Evolutionary conservation across 2,329 filamentous ascomycete genomes (phyloP).

Genomic region (Colletotrichum nymphaeae): DNA sequence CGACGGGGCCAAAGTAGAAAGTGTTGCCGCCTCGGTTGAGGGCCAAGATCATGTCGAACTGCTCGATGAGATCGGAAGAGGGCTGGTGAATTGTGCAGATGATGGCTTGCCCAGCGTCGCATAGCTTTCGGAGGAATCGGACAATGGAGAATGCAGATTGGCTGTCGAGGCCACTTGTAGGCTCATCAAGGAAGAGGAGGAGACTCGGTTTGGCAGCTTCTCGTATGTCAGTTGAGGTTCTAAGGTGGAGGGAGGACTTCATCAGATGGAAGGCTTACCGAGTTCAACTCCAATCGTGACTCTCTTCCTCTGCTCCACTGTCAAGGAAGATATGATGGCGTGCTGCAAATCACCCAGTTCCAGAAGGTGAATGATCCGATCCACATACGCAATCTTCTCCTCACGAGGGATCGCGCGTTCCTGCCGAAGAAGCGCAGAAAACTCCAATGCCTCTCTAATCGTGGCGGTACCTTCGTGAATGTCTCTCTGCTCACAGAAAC

Average conservation of each 20-base stretch:
- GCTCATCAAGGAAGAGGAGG: conserved; percentile 76
- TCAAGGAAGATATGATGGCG: conserved; percentile 66
- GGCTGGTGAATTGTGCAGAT: conserved; percentile 75
- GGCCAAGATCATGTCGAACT: conserved; percentile 80
- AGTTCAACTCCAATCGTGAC: conserved; percentile 78
- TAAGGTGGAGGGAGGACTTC: too few species aligned
- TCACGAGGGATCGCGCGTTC: conserved; percentile 61
- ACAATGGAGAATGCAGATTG: conserved; percentile 53
- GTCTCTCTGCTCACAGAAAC: conserved; percentile 78
- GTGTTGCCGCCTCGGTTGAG: conserved; percentile 76
- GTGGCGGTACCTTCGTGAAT: conserved; percentile 74
- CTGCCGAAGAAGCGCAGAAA: conserved; percentile 74
- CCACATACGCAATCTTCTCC: conserved; percentile 75
- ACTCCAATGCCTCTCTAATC: conserved; percentile 74
- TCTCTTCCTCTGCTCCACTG: conserved; percentile 68
- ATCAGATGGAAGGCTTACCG: conserved; percentile 40
- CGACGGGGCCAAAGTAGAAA: conserved; percentile 80
- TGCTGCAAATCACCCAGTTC: conserved; percentile 74
- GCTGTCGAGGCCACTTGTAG: conserved; percentile 61
- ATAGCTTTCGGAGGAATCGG: conserved; percentile 56
- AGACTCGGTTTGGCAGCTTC: conserved; percentile 70
- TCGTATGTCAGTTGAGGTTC: neutral
- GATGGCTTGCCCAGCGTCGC: conserved; percentile 73
- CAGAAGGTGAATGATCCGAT: conserved; percentile 73
- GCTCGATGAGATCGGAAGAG: conserved; percentile 67